Evolutionary conservation across 2,329 filamentous ascomycete species (phyloP), one percentile per base, ranked within the genome.

Genomic region (Cytospora schulzeri): DNA sequence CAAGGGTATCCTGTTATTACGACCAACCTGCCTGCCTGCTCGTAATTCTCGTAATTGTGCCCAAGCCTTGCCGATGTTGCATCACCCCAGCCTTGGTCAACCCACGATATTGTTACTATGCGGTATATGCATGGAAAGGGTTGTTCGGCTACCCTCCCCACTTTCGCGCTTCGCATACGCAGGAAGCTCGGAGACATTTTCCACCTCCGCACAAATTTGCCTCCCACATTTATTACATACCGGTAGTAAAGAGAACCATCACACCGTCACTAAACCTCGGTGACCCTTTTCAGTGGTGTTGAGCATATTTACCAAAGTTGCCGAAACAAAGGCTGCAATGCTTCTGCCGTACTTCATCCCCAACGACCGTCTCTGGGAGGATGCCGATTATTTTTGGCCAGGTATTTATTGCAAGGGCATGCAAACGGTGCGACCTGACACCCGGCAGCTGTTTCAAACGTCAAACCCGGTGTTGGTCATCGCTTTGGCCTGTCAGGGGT

Each of bases 381-480:
- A 33, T 35, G 8, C 31, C 26, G 19, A 28, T 52, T 35, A 54
- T 53, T 62, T 53, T 57, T 57, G 61, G 63, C 54, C 54, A 48
- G 28, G 41, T 54, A 5, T n/a, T n/a, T 19, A 50, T 15, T 50
- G 29, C 24, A 53, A 31, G 45, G 54, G 50, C 31, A 53, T 41
- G 64, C 31, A 62, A 31, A 62, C 52, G 15, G 51, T 62, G 59
- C 59, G 31, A 52, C 51, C 45, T 48, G n/a, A 48, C 45, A 48
- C 45, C 45, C 45, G 45, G 22, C 51, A 48, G 31, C 53, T 66
- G 64, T 66, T 66, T 66, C 64, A 66, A 52, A 66, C 56, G 51
- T 63, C 64, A 63, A 63, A 63, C 64, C 52, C 50, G 51, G 52
- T 31, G 45, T 31, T 62, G 63, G 63, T 57, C 63, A 51, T 63